phyloP scores from a whole-genome alignment of 768 basidiomycete genomes.

The Russula sp. region DNA sequence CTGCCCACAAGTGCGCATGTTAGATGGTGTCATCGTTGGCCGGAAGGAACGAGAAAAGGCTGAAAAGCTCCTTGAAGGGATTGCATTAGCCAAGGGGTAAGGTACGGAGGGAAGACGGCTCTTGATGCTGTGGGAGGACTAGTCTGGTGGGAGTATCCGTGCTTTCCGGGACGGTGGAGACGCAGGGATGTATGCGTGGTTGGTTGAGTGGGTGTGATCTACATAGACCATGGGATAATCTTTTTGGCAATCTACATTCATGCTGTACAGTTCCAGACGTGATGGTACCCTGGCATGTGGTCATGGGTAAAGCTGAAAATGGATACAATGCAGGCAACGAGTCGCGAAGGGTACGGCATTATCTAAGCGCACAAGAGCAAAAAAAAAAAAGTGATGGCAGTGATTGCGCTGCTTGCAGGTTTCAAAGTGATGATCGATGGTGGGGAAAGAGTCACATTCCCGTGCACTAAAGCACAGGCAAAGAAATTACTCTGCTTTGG shows the following conservation, averaged over 20 bases:
- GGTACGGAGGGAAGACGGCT: constrained; percentile 4
- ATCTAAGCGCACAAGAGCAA: constrained; percentile 19
- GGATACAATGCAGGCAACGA: constrained; percentile 19
- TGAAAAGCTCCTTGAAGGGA: constrained; percentile 54
- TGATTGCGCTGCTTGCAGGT: constrained; percentile 8
- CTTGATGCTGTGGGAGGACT: constrained; percentile 13
- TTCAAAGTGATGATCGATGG: constrained; percentile 3
- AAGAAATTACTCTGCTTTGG: neutral
- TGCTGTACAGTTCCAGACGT: constrained; percentile 15
- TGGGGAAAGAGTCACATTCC: neutral
- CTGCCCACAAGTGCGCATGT: constrained; percentile 53
- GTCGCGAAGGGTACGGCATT: constrained; percentile 22
- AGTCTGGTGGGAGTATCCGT: constrained; percentile 14
- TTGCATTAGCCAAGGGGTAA: constrained; percentile 33
- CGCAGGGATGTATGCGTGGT: constrained; percentile 1
- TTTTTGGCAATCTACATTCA: constrained; percentile 18
- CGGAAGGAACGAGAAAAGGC: constrained; percentile 85
- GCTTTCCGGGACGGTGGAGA: constrained; percentile 10
- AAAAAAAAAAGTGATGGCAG: constrained; percentile 13
- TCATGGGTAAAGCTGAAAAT: constrained; percentile 20
- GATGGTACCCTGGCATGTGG: constrained; percentile 20
- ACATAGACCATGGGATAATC: constrained; percentile 12
- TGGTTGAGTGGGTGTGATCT: constrained; percentile 15
- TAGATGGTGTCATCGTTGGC: constrained; percentile 83
- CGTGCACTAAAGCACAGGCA: neutral